These are phyloP conservation scores for Beauveria varroae DNA, from an alignment of 2,329 filamentous ascomycete species.

Conservation along the genomic window DNA sequence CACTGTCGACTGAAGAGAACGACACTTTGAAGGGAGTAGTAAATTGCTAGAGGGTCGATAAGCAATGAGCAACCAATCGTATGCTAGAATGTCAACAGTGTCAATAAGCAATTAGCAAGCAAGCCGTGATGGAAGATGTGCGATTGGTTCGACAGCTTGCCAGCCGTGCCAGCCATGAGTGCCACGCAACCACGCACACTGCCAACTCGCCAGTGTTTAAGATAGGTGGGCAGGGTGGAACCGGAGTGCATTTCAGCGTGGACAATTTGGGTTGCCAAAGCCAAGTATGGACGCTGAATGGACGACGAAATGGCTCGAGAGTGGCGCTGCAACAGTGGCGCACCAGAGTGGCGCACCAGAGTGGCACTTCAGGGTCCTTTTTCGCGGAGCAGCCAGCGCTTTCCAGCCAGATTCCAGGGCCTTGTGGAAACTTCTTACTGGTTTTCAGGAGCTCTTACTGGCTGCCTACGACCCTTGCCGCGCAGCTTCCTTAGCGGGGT, in stretches of 20 bases:
- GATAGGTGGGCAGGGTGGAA: not conserved
- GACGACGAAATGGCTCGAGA: not conserved
- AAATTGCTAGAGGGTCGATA: too few relatives aligned
- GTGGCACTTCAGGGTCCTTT: not conserved
- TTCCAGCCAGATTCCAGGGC: not conserved
- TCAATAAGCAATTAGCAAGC: too few relatives aligned
- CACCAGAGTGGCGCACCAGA: too few relatives aligned
- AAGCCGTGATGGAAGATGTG: too few relatives aligned
- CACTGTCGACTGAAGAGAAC: not conserved
- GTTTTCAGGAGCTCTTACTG: not conserved
- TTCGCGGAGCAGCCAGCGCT: not conserved
- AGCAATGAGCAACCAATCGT: too few relatives aligned
- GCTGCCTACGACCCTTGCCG: not conserved
- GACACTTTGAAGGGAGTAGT: not conserved
- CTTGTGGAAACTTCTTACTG: not conserved
- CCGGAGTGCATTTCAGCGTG: not conserved
- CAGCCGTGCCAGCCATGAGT: too few relatives aligned
- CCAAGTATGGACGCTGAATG: not conserved
- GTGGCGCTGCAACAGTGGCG: not conserved
- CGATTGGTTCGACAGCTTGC: too few relatives aligned
- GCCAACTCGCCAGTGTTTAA: too few relatives aligned
- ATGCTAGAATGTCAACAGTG: too few relatives aligned
- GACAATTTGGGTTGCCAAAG: not conserved
- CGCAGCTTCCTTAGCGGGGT: not conserved
- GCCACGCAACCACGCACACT: too few relatives aligned